phyloP scores from a whole-genome alignment of 1,284 basidiomycete genomes.

The Pseudozyma sp. region DNA sequence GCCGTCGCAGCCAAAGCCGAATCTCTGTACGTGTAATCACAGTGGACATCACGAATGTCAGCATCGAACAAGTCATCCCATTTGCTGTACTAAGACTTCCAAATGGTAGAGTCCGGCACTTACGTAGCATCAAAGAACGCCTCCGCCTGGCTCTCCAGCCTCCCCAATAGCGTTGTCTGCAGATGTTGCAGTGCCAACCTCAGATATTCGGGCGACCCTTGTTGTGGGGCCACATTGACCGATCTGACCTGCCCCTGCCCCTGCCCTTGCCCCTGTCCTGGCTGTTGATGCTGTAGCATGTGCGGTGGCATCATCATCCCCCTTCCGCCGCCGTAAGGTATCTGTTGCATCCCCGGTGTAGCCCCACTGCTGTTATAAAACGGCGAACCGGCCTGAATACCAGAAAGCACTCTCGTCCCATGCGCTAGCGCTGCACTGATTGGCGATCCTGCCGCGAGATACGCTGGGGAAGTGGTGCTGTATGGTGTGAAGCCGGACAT shows the following conservation, averaged over 20 bases:
- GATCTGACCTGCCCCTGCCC: background rate
- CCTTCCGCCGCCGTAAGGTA: no score
- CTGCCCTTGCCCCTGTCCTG: background rate
- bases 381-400: conserved; percentile 24
- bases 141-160: conserved; percentile 31
- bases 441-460: conserved; percentile 23
- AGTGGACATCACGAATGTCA: no score
- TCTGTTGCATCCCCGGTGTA: no score
- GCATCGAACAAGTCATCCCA: no score
- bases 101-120: conserved; percentile 4
- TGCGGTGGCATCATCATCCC: conserved; percentile 1
- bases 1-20: no score
- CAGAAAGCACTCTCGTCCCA: conserved; percentile 21
- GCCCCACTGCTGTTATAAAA: background rate
- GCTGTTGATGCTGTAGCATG: background rate
- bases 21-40: no score
- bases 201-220: conserved; percentile 29
- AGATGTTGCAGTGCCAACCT: conserved; percentile 13
- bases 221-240: conserved; percentile 9
- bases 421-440: conserved; percentile 38
- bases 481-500: conserved; percentile 29
- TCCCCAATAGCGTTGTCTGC: conserved; percentile 21
- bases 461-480: conserved; percentile 40
- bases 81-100: no score
- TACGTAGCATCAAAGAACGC: conserved; percentile 36